Conservation (phyloP, 2,329 filamentous ascomycete species). For the Diaporthe caulivora region DNA sequence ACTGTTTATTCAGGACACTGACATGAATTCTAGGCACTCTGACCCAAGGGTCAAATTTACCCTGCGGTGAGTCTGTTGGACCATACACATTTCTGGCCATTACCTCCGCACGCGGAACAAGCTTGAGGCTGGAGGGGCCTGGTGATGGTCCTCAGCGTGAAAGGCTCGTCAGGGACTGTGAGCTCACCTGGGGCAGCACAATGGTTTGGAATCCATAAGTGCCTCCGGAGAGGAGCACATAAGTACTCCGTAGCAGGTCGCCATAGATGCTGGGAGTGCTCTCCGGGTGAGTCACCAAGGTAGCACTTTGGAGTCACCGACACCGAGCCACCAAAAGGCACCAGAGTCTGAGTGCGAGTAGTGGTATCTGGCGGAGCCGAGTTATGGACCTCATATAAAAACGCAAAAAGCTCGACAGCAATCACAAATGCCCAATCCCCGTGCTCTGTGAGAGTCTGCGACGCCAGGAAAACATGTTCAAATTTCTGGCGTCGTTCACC, state of each 20-base stretch:
- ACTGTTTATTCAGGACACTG: neutral
- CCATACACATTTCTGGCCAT: neutral
- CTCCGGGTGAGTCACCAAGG: too few relatives aligned
- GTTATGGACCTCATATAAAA: too few relatives aligned
- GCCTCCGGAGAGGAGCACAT: neutral
- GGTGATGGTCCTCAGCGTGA: neutral
- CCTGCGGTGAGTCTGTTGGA: neutral
- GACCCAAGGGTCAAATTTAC: neutral
- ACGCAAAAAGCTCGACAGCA: too few relatives aligned
- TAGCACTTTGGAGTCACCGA: neutral
- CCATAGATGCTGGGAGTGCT: too few relatives aligned
- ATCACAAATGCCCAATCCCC: neutral
- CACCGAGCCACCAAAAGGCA: neutral
- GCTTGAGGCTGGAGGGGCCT: neutral
- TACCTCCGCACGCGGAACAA: neutral
- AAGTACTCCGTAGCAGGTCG: neutral
- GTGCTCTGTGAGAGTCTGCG: neutral
- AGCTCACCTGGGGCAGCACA: neutral
- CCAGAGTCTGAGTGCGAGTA: neutral
- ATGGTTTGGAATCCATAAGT: neutral
- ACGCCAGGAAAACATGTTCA: neutral
- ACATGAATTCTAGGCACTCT: too few relatives aligned
- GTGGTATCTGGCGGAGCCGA: too few relatives aligned
- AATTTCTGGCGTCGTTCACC: neutral
- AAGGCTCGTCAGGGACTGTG: neutral